Evolutionary conservation across 768 basidiomycete species (phyloP).

Genomic region (Phlegmacium glaucopus): DNA sequence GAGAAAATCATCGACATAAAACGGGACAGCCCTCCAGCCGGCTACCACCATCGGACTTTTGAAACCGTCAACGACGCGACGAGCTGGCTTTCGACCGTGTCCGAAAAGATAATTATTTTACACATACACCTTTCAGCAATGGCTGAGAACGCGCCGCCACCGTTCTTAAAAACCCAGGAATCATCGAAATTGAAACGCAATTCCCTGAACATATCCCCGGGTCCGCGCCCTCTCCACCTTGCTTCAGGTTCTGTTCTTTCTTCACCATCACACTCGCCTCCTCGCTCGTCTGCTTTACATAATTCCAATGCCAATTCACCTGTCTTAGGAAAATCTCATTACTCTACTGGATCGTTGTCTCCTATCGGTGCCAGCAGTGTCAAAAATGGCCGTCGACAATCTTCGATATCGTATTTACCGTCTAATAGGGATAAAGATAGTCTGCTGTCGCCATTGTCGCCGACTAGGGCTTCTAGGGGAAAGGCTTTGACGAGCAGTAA

Average conservation of each 20-base stretch:
- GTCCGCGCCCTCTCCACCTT: slow-evolving; percentile 48
- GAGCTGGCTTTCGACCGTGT: no score
- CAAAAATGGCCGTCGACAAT: slow-evolving; percentile 37
- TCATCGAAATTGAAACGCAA: slow-evolving; percentile 7
- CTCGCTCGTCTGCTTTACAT: neutral
- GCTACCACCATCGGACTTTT: no score
- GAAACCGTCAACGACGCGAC: no score
- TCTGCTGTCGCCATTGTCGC: slow-evolving; percentile 9
- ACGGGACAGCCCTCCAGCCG: no score
- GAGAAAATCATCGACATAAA: no score
- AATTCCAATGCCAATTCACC: neutral
- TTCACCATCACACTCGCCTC: slow-evolving; percentile 10
- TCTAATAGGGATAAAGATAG: slow-evolving; percentile 13
- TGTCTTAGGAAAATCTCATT: neutral
- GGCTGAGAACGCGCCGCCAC: neutral
- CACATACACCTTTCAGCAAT: neutral
- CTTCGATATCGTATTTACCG: slow-evolving; percentile 52
- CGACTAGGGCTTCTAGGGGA: neutral
- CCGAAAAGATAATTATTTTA: no score
- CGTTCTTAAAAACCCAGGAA: slow-evolving; percentile 2
- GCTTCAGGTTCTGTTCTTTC: slow-evolving; percentile 28
- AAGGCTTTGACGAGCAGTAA: slow-evolving; percentile 11
- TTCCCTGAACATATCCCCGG: slow-evolving; percentile 14
- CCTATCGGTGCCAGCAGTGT: neutral
- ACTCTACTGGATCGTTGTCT: no score